Percentiles rank a stretch among this genome's conserved stretches.
Evolutionary conservation across 345 rosid genomes (phyloP).

Genomic region (Gossypium herbaceum): DNA sequence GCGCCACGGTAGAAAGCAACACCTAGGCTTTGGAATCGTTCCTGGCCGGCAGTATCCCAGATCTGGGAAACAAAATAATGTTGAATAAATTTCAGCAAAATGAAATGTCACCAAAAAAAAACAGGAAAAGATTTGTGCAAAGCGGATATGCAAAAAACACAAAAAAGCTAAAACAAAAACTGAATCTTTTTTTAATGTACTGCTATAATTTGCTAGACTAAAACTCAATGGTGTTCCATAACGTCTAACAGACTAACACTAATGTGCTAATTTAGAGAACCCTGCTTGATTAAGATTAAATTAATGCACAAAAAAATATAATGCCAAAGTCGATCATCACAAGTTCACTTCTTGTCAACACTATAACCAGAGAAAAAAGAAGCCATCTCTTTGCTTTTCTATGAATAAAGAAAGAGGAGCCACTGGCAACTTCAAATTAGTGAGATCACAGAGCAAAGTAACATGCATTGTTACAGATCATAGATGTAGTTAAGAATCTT

Average conservation of each 20-base stretch:
- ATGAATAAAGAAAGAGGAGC: neutral
- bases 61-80: conserved; percentile 34
- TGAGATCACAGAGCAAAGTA: neutral
- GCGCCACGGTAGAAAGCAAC: conserved; percentile 86
- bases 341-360: neutral
- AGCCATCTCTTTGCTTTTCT: neutral
- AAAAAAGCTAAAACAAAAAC: neutral
- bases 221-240: too few species aligned
- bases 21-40: conserved; percentile 94
- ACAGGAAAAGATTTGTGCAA: neutral
- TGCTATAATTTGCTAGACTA: too few species aligned
- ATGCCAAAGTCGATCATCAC: neutral
- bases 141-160: neutral
- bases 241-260: too few species aligned
- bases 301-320: neutral
- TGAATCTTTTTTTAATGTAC: neutral
- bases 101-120: too few species aligned
- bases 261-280: neutral
- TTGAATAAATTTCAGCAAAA: neutral
- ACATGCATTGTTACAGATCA: neutral
- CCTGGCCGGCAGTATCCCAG: conserved; percentile 97
- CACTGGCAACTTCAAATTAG: neutral
- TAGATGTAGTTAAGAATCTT: neutral
- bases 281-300: neutral
- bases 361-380: neutral